Evolutionary conservation across 805 yeast genomes (phyloP), one percentile per base, ranked within the genome.

Genomic region (Candida boidinii): DNA sequence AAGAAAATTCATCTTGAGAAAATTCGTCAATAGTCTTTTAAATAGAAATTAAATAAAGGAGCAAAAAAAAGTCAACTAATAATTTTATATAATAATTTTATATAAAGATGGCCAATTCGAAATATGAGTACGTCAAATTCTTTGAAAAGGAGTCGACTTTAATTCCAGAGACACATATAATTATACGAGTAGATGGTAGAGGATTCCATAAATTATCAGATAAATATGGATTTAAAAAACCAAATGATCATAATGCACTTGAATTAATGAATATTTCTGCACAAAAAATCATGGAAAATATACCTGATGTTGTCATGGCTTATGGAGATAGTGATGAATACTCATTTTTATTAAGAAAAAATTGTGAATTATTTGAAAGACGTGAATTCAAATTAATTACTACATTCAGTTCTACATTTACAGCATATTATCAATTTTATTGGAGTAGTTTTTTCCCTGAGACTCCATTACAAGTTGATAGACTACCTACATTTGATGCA

Each of bases 271-370:
- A 87, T 58, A 62, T 67, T 3, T 76, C 95, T 4, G 97, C 97
- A 0, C 45, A 53, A 38, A 68, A 71, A 30, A 68, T 87, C 9
- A 69, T 83, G 62, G 55, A 66, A 21, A 65, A 70, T 24, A 72
- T 85, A 26, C 73, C 81, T 7, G 97, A 92, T 41, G 68, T 85
- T 1, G 48, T 78, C 8, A 42, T 88, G 53, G 95, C 95, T 0
- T 92, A 81, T 51, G 98, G 98, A 0, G 97, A 92, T 48, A 80
- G 94, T 24, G 98, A 92, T 55, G 98, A 92, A 59, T 92, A 82
- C 52, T 79, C 90, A 11, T 90, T 90, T 54, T 70, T 90, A 5
- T 57, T 92, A 33, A 62, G 76, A 22, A 71, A 68, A 28, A 64
- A 64, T 21, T 76, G 92, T n/a, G 59, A 58, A 2, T 53, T 90